phyloP scores from a whole-genome alignment of 768 basidiomycete species.

The Vishniacozyma victoriae region DNA sequence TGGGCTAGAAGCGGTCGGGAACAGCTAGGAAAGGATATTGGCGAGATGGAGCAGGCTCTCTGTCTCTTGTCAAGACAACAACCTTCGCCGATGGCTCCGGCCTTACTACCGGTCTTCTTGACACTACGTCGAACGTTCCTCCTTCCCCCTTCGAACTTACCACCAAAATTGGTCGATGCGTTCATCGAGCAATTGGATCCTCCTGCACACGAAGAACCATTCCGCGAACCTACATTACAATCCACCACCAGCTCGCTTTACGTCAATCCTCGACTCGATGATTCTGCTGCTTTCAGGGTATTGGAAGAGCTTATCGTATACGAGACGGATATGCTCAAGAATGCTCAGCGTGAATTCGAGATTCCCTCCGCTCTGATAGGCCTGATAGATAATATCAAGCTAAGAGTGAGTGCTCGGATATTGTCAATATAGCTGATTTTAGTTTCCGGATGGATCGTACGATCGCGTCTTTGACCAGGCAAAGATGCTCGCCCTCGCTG shows the following conservation, averaged over 20 bases:
- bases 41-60: constrained; percentile 38
- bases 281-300: constrained; percentile 16
- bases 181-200: constrained; percentile 33
- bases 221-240: constrained; percentile 36
- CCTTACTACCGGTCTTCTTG: constrained; percentile 29
- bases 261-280: constrained; percentile 40
- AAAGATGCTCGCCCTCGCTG: constrained; percentile 8
- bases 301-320: constrained; percentile 34
- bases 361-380: no score
- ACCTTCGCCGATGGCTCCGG: constrained; percentile 13
- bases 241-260: constrained; percentile 40
- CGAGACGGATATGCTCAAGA: constrained; percentile 34
- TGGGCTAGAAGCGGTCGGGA: constrained; percentile 43
- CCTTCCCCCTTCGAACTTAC: constrained; percentile 25
- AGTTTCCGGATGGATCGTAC: constrained; percentile 43
- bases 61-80: constrained; percentile 18
- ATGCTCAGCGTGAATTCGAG: no score
- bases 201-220: constrained; percentile 35
- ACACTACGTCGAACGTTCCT: constrained; percentile 27
- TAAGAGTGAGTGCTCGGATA: constrained; percentile 21
- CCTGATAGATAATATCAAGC: constrained; percentile 28
- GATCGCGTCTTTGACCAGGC: constrained; percentile 16
- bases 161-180: constrained; percentile 22
- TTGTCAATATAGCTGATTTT: no score
- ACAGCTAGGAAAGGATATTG: constrained; percentile 39